phyloP scores from a whole-genome alignment of 2,329 filamentous ascomycete genomes.

The Teratosphaeria epicoccoides region DNA sequence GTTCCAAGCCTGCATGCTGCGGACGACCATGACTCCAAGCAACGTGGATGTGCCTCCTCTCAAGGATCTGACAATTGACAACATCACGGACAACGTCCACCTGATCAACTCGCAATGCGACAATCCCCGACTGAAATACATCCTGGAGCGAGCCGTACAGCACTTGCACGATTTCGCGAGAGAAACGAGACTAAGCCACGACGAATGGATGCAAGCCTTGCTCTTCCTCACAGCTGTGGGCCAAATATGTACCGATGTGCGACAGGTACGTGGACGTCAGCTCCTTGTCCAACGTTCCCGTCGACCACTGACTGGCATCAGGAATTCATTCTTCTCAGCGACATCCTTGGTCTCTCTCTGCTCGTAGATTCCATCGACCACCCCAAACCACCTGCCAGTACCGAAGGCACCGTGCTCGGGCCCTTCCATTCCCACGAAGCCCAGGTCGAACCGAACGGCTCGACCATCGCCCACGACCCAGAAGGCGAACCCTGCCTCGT shows the following conservation, averaged over 20 bases:
- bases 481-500: slow-evolving; percentile 60
- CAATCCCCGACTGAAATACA: slow-evolving; percentile 56
- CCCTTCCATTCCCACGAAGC: slow-evolving; percentile 79
- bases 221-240: slow-evolving; percentile 62
- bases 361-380: slow-evolving; percentile 77
- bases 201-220: slow-evolving; percentile 68
- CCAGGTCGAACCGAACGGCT: slow-evolving; percentile 45
- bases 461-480: slow-evolving; percentile 56
- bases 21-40: slow-evolving; percentile 32
- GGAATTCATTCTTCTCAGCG: slow-evolving; percentile 67
- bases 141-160: slow-evolving; percentile 62
- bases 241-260: slow-evolving; percentile 61
- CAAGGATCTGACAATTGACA: slow-evolving; percentile 65
- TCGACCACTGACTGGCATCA: slow-evolving; percentile 5
- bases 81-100: slow-evolving; percentile 68
- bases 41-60: slow-evolving; percentile 41
- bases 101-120: slow-evolving; percentile 61
- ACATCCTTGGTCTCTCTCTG: slow-evolving; percentile 67
- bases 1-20: neutral
- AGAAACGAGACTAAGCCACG: slow-evolving; percentile 63
- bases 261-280: slow-evolving; percentile 45
- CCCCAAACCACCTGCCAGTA: slow-evolving; percentile 59
- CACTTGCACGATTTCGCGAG: slow-evolving; percentile 75
- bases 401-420: slow-evolving; percentile 70
- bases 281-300: neutral